Base-by-base conservation (phyloP, 2,329 filamentous ascomycete species). In the Aspergillus piperis region DNA sequence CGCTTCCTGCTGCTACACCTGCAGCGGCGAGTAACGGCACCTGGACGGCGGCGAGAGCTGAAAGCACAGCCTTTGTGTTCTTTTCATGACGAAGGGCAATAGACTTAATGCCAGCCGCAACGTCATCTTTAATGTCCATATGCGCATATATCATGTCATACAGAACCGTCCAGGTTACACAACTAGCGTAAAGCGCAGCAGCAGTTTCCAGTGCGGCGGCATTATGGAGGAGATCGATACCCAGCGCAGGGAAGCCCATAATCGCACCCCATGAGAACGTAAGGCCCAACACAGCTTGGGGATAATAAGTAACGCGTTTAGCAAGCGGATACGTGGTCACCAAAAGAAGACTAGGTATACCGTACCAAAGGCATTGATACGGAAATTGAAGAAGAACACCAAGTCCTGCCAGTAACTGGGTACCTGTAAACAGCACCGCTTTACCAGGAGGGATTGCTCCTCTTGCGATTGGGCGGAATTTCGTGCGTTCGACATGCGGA, bases 141-240 rank as follows among this genome's bases (percentile, higher is more conserved):
- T 81, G 79, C 25, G 81, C 81, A 68, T 82, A 82, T 27, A 83
- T 81, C 73, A 81, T 81, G 69, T 83, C 81, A 66, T 82, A 82
- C 49, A 81, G 70, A 23, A 81, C 71, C 19, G 79, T 81, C 81
- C 81, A 83, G 38, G 80, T 70, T 59, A 80, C 70, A 66, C 77
- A 81, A 61, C 80, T 81, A 27, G 76, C 73, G 64, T 82, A 82
- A 15, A 82, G 70, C 17, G 78, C 75, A 2, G 74, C 71, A 38
- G 79, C 73, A 19, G 77, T 73, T 51, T 70, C 66, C 47, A 78
- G 60, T 15, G 75, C 75, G 59, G 71, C 68, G 25, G 67, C 64
- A 61, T 80, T 73, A 44, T 67, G 67, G 23, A 82, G 66, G 30
- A 82, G 69, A 65, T 82, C 79, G 19, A 82, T 66, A 0, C 79